Evolutionary conservation across 768 basidiomycete species (phyloP), one percentile per base, ranked within the genome.

Genomic region (Leccinum fibrillosum): DNA sequence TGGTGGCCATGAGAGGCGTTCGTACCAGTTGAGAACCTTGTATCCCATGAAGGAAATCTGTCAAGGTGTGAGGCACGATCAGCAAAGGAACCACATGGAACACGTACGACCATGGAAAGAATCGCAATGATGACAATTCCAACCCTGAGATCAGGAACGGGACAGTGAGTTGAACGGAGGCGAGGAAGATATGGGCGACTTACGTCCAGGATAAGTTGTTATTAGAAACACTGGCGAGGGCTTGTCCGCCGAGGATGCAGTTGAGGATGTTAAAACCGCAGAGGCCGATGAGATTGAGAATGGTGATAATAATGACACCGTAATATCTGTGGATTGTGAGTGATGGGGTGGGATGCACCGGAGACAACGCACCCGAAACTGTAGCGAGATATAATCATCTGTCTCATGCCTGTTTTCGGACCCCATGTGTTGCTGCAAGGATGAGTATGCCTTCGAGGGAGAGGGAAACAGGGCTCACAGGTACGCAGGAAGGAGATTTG

Each of bases 71-170:
- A 30, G 55, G 54, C 35, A 60, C 30, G 17, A 52, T 37, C 48
- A 48, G 49, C 23, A 37, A 34, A 26, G 12, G 42, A 37, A 50
- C 37, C 39, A 45, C 4, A 45, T n/a, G 39, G 49, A 30, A 59
- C 47, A 77, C 76, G 56, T 66, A 84, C 76, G 23, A 88, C 59
- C 30, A 94, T 80, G 2, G 90, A 86, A 32, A 90, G 75, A 30
- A 88, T 59, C 0, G 82, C 80, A 44, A 93, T 85, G 52, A 94
- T 84, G 32, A 92, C 86, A 55, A 94, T 94, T 2, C 92, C 92
- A 26, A 94, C 85, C 52, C 87, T 89, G 60, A 28, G 45, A 12
- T 32, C 34, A 55, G 61, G 55, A 44, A 61, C 55, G 26, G 11
- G 26, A 34, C 45, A 21, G 28, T 72, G 35, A 68, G 55, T 0